phyloP scores from a whole-genome alignment of 805 yeast species.

The Suhomyces emberorum region DNA sequence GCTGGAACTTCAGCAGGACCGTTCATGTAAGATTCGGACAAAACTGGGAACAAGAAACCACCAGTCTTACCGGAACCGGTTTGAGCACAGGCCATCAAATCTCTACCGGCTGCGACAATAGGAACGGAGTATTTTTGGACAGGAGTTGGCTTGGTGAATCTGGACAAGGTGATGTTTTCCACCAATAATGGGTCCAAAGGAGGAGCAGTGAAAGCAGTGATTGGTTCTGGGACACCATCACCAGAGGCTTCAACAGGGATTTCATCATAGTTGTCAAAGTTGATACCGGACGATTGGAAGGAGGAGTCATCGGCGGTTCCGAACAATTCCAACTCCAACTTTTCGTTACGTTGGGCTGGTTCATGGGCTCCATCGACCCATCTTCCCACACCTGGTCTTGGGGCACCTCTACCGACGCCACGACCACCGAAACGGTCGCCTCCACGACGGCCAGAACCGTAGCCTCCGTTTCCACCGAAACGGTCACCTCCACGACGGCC shows the following conservation, averaged over 20 bases:
- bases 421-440: constrained; percentile 20
- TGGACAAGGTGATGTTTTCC: constrained; percentile 81
- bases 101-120: constrained; percentile 84
- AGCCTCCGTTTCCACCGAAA: constrained; percentile 22
- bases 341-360: constrained; percentile 71
- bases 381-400: constrained; percentile 64
- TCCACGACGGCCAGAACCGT: constrained; percentile 12
- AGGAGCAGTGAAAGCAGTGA: constrained; percentile 81
- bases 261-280: constrained; percentile 97
- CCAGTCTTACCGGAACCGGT: constrained; percentile 99
- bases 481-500: constrained; percentile 16
- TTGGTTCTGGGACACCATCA: constrained; percentile 90
- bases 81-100: constrained; percentile 96
- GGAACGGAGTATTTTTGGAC: constrained; percentile 94
- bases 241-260: constrained; percentile 99
- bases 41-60: constrained; percentile 97
- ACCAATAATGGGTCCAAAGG: constrained; percentile 85
- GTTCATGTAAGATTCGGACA: constrained; percentile 80
- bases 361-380: constrained; percentile 86
- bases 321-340: constrained; percentile 74
- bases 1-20: constrained; percentile 72
- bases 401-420: constrained; percentile 22
- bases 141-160: constrained; percentile 95
- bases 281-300: constrained; percentile 93
- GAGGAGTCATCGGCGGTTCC: constrained; percentile 73